These are phyloP conservation scores for Fragilariopsis cylindrus DNA, from an alignment of 108 stramenopile genomes.

Conservation along the genomic window DNA sequence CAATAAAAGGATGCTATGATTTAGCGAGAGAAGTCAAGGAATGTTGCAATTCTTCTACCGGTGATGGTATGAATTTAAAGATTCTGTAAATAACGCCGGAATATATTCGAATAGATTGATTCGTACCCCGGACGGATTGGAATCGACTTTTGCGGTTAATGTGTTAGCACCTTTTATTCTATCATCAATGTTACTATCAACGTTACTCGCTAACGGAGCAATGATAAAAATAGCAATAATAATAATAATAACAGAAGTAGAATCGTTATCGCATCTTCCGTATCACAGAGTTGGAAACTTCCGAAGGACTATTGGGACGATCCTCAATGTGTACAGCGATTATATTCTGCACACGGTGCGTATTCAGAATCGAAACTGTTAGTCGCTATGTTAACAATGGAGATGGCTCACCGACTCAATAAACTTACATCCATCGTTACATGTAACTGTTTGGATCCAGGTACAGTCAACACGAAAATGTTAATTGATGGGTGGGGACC, in stretches of 20 bases:
- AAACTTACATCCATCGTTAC: constrained; percentile 26
- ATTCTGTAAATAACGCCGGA: constrained; percentile 88
- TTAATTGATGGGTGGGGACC: constrained; percentile 89
- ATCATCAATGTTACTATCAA: constrained; percentile 64
- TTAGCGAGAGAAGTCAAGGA: constrained; percentile 41
- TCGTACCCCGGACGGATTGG: constrained; percentile 53
- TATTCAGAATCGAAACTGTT: constrained; percentile 82
- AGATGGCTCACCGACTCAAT: constrained; percentile 55
- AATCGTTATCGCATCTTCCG: constrained; percentile 35
- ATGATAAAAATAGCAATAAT: not conserved
- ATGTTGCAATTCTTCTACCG: constrained; percentile 6
- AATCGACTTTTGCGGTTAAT: constrained; percentile 81
- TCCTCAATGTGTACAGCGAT: constrained; percentile 42
- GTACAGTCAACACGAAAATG: constrained; percentile 96
- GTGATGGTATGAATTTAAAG: not conserved
- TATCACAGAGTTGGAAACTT: constrained; percentile 42
- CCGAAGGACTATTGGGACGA: constrained; percentile 39
- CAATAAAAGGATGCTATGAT: constrained; percentile 35
- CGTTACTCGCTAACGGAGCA: constrained; percentile 34
- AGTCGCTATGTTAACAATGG: constrained; percentile 66
- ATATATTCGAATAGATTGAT: constrained; percentile 53
- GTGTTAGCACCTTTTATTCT: constrained; percentile 88
- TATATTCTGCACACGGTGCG: constrained; percentile 75
- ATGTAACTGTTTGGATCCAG: constrained; percentile 79
- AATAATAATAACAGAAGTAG: constrained; percentile 3